phyloP scores from a whole-genome alignment of 2,329 filamentous ascomycete genomes.

The Fusarium sp. region DNA sequence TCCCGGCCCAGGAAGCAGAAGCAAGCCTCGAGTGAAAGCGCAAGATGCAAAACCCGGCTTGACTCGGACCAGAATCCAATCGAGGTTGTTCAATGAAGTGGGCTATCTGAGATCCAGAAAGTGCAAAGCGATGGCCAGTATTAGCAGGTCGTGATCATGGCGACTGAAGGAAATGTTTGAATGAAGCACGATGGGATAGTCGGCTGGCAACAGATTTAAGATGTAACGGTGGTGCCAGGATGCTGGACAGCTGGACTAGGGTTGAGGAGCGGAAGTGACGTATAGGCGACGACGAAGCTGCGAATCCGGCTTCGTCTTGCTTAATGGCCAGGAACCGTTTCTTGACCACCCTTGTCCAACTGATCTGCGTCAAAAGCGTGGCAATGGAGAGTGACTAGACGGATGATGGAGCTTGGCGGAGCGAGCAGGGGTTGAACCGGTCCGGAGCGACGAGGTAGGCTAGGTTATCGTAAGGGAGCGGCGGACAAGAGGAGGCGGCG shows the following conservation, averaged over 20 bases:
- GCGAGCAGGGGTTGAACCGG: constrained; percentile 28
- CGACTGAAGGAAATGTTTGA: constrained; percentile 7
- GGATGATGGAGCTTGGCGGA: constrained; percentile 18
- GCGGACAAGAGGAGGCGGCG: constrained; percentile 23
- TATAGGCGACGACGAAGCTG: constrained; percentile 26
- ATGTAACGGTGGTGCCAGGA: constrained; percentile 16
- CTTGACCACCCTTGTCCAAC: constrained; percentile 40
- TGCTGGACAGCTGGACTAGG: constrained; percentile 12
- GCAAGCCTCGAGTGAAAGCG: background rate
- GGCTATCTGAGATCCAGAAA: constrained; percentile 14
- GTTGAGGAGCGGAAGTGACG: constrained; percentile 34
- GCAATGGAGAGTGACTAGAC: constrained; percentile 21
- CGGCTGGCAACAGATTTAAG: constrained; percentile 25
- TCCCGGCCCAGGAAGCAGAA: constrained; percentile 6
- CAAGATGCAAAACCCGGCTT: constrained; percentile 1
- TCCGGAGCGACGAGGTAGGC: constrained; percentile 28
- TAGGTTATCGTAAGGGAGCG: constrained; percentile 29
- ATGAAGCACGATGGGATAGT: constrained; percentile 20
- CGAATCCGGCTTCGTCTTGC: constrained; percentile 23
- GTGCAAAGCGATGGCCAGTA: constrained; percentile 17
- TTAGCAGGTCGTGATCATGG: constrained; percentile 30
- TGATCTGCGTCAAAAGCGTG: constrained; percentile 34
- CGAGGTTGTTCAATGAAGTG: background rate
- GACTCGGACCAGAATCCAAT: constrained; percentile 6
- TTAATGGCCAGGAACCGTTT: constrained; percentile 31